These are phyloP conservation scores for Hydnum rufescens DNA, from an alignment of 768 basidiomycete species.

Conservation along the genomic window DNA sequence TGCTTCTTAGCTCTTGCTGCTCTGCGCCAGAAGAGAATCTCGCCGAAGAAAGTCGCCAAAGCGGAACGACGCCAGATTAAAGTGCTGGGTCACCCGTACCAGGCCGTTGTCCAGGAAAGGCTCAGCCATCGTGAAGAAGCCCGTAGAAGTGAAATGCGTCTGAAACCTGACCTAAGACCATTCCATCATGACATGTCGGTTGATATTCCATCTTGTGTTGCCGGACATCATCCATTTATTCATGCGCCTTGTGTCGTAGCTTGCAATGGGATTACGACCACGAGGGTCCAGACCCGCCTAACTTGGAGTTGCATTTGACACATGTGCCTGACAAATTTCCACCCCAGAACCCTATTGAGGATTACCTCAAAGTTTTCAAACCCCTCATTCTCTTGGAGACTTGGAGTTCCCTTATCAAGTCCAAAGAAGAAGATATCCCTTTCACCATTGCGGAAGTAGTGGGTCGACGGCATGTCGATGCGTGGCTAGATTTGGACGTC, in stretches of 20 bases:
- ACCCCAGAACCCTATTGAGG: slow-evolving; percentile 23
- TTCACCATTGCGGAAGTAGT: slow-evolving; percentile 43
- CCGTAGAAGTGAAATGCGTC: slow-evolving; percentile 39
- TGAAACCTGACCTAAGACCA: slow-evolving; percentile 64
- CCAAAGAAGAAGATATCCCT: slow-evolving; percentile 40
- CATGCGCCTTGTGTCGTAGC: slow-evolving; percentile 19
- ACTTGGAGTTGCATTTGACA: slow-evolving; percentile 20
- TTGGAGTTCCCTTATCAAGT: slow-evolving; percentile 70
- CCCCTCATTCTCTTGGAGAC: slow-evolving; percentile 76
- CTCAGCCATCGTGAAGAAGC: slow-evolving; percentile 39
- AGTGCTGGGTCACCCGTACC: slow-evolving; percentile 23
- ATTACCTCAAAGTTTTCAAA: slow-evolving; percentile 61
- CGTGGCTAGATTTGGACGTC: slow-evolving; percentile 66
- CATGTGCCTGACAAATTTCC: slow-evolving; percentile 47
- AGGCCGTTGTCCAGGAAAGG: slow-evolving; percentile 22
- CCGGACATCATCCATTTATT: neutral
- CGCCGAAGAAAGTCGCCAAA: slow-evolving; percentile 34
- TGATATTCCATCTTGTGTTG: neutral
- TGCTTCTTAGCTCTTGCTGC: neutral
- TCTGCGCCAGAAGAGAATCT: slow-evolving; percentile 18
- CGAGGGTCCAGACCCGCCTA: slow-evolving; percentile 38
- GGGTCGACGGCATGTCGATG: slow-evolving; percentile 52
- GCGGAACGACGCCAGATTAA: slow-evolving; percentile 43
- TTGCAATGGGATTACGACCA: slow-evolving; percentile 79
- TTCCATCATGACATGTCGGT: slow-evolving; percentile 33